These are phyloP conservation scores for Fraxinus americana DNA, from an alignment of 257 asterid species.

Conservation along the genomic window DNA sequence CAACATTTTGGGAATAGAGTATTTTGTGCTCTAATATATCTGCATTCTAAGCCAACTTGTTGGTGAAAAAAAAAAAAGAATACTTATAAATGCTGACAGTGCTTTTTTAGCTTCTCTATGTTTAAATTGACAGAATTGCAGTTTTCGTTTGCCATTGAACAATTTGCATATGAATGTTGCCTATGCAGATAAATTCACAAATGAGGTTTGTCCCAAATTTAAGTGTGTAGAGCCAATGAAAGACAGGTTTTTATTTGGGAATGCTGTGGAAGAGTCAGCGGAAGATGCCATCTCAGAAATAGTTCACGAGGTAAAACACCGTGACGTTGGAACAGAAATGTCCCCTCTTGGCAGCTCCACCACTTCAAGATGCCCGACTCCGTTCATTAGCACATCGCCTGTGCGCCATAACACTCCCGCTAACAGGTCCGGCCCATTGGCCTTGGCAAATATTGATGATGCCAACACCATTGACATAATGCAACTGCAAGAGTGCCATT, in stretches of 20 bases:
- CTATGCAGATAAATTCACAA: constrained; percentile 81
- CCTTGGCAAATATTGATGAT: constrained; percentile 27
- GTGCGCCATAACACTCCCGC: constrained; percentile 89
- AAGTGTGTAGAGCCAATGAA: constrained; percentile 67
- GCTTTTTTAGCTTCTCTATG: background rate
- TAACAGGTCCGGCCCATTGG: constrained; percentile 79
- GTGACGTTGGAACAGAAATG: constrained; percentile 96
- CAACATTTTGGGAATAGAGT: constrained; percentile 8
- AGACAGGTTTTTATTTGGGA: constrained; percentile 68
- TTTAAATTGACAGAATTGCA: background rate
- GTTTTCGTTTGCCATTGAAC: background rate
- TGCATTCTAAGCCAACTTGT: background rate
- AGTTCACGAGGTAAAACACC: constrained; percentile 51
- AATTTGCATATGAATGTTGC: constrained; percentile 13
- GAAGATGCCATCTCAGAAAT: constrained; percentile 36
- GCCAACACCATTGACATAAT: constrained; percentile 53
- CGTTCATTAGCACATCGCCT: constrained; percentile 75
- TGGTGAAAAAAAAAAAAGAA: background rate
- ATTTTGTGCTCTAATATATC: background rate
- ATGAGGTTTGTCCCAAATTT: constrained; percentile 49
- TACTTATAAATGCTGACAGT: background rate
- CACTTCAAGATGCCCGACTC: constrained; percentile 94
- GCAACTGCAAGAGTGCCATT: constrained; percentile 73
- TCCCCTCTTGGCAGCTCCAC: constrained; percentile 93
- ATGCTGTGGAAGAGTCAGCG: constrained; percentile 33